Evolutionary conservation across 768 basidiomycete genomes (phyloP).

Genomic region (Lactarius hengduanensis): DNA sequence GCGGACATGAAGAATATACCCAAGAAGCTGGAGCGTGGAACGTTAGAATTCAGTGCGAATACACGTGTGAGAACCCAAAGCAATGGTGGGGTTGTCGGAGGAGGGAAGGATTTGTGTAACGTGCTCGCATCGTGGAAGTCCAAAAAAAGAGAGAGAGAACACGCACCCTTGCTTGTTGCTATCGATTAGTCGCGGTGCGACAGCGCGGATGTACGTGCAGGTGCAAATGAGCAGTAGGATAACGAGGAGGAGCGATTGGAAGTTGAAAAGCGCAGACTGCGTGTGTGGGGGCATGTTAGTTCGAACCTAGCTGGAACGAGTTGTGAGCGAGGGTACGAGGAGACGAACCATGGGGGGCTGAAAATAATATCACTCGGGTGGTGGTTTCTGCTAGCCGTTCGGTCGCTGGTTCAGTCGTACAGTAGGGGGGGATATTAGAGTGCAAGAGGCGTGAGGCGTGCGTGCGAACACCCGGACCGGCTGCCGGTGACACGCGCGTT

Average conservation of each 20-base stretch:
- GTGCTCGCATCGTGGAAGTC: neutral
- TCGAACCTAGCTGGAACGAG: neutral
- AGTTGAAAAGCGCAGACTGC: constrained; percentile 96
- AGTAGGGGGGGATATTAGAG: no score
- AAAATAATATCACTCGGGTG: neutral
- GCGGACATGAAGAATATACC: constrained; percentile 96
- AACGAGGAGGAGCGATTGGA: constrained; percentile 91
- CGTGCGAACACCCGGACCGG: no score
- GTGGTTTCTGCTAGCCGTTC: neutral
- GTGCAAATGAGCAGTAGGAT: constrained; percentile 94
- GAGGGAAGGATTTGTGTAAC: neutral
- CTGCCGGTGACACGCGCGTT: constrained; percentile 33
- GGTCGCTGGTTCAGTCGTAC: neutral
- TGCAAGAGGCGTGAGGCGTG: no score
- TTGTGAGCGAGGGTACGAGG: neutral
- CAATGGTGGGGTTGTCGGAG: neutral
- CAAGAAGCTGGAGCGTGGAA: constrained; percentile 60
- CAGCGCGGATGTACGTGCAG: constrained; percentile 90
- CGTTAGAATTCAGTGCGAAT: neutral
- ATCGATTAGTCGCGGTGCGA: constrained; percentile 88
- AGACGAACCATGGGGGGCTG: constrained; percentile 6
- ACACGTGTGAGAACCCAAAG: constrained; percentile 2
- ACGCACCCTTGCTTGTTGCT: constrained; percentile 89
- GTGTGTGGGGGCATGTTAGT: neutral
- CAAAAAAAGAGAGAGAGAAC: neutral